Evolutionary conservation across 345 rosid genomes (phyloP).

Genomic region (Syzygium aromaticum): DNA sequence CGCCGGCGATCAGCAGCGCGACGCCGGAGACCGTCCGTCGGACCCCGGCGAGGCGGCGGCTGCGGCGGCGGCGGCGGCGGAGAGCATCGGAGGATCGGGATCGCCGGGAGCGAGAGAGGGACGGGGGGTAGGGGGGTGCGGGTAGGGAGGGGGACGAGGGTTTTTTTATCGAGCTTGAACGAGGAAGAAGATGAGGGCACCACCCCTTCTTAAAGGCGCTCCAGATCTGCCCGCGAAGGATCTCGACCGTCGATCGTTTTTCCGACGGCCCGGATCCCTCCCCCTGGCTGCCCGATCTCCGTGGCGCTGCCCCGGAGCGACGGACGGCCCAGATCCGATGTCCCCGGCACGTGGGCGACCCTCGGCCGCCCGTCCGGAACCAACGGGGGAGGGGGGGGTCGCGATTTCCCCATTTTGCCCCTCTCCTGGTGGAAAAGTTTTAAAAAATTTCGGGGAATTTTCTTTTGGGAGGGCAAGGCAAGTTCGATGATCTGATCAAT

Average conservation of each 20-base stretch:
- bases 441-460: background rate
- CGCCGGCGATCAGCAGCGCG: conserved; percentile 4
- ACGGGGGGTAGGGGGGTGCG: background rate
- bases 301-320: background rate
- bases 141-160: background rate
- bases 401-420: background rate
- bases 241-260: conserved; percentile 12
- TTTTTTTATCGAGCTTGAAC: conserved; percentile 2
- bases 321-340: conserved; percentile 7
- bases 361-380: background rate
- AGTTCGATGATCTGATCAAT: background rate
- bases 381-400: background rate
- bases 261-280: conserved; percentile 14
- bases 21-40: conserved; percentile 1
- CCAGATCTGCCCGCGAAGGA: conserved; percentile 30
- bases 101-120: background rate
- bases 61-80: background rate
- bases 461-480: background rate
- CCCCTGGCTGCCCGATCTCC: conserved; percentile 6
- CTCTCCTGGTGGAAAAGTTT: background rate
- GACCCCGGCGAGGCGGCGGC: background rate
- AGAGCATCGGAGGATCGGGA: background rate
- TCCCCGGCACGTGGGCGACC: background rate
- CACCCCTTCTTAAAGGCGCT: conserved; percentile 27
- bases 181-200: conserved; percentile 3